Evolutionary conservation across 257 asterid species (phyloP), one percentile per base, ranked within the genome.

Genomic region (Cinchona pubescens): DNA sequence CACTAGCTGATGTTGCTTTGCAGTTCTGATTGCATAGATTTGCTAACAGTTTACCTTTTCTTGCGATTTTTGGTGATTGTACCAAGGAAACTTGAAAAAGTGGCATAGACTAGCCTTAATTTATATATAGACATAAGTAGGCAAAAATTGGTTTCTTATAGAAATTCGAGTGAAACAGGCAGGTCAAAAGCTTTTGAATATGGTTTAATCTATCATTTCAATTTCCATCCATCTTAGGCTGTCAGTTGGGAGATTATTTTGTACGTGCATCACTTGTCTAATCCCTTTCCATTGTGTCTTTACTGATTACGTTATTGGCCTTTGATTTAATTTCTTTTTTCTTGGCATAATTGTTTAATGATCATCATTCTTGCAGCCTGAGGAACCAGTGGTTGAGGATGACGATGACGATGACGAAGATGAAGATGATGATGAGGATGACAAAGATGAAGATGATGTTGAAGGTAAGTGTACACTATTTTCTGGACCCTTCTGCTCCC

Each of bases 381-480:
- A 53, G 60, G 60, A 53, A 53, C 60, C 60, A 7, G 0, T 53
- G 27, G 29, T 53, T n/a, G 60, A 53, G 60, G 60, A 53, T 12
- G 60, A 53, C 0, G 60, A 53, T 53, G 60, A 53, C 13, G 60
- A 53, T 11, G 60, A 53, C 8, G 60, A 53, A 21, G 60, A 53
- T 21, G 60, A 53, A 0, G 60, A 53, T 6, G 60, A 53, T 10
- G 60, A 53, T 53, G 89, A 88, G 19, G 93, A 81, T 55, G 91
- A 85, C 69, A 76, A 82, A 72, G 86, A 88, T 76, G 91, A 88
- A 9, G 93, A 86, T 80, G 92, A 86, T 51, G 83, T 49, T 68
- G 91, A 88, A 77, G 93, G 93, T 85, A 76, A 67, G 43, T 59
- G 30, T 74, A n/a, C 45, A 40, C 8, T 40, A 2, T 40, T 40